phyloP scores from a whole-genome alignment of 2,329 filamentous ascomycete genomes.

The Bipolaris oryzae region DNA sequence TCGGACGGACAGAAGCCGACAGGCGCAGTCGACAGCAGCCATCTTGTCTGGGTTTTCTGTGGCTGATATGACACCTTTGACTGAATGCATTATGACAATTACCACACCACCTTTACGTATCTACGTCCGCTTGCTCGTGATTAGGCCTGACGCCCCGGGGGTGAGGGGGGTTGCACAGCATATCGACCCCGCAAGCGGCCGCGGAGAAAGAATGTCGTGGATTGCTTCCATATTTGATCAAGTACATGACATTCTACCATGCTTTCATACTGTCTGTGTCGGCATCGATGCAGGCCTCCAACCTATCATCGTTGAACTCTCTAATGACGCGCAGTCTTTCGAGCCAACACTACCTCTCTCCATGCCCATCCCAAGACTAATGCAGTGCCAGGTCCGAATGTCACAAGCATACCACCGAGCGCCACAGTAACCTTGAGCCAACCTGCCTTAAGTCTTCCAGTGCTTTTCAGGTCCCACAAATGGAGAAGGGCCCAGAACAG shows the following conservation, averaged over 20 bases:
- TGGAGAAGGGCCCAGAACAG: neutral
- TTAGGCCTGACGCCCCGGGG: neutral
- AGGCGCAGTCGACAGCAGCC: neutral
- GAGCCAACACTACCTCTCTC: conserved; percentile 1
- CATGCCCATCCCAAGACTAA: neutral
- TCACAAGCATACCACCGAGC: neutral
- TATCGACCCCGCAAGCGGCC: neutral
- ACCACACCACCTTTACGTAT: neutral
- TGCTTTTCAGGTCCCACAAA: conserved; percentile 1
- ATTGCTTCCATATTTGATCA: neutral
- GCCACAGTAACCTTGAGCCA: neutral
- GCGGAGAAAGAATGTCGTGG: neutral
- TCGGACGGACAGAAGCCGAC: neutral
- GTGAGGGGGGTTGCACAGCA: neutral
- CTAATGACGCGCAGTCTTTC: neutral
- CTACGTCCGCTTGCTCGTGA: neutral
- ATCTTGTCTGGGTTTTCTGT: neutral
- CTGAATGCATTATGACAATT: neutral
- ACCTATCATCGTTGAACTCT: neutral
- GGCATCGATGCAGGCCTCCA: neutral
- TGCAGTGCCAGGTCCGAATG: neutral
- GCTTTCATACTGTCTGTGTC: neutral
- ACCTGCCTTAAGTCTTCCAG: neutral
- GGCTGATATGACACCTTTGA: neutral
- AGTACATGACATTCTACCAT: neutral